Evolutionary conservation across 305 asterid species (phyloP), one percentile per base, ranked within the genome.

Genomic region (Solanum hybrid): DNA sequence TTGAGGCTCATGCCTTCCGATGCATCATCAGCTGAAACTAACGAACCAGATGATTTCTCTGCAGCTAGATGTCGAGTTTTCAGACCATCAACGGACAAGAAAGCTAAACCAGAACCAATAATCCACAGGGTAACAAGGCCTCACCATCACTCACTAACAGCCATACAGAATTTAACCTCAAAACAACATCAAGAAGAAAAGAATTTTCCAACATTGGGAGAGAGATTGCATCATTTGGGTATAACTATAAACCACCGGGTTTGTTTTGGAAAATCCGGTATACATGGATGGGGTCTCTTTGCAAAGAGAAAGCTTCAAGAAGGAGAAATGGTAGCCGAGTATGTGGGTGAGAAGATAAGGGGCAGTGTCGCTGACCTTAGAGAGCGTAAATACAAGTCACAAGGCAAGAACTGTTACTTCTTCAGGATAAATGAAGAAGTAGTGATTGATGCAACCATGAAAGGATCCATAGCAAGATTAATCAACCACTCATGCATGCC

Each of bases 221-320:
- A 87, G 46, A 72, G 89, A 71, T 37, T 87, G 34, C 38, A 73
- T 22, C 73, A 73, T 87, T 29, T 87, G 73, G 2, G 79, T 42
- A 87, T 7, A 38, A 87, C 89, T 0, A 87, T 73, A 71, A 87
- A 73, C 81, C 42, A 87, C 17, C 69, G 89, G 31, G 13, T 87
- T 51, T 87, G 85, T 20, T 73, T 87, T 14, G 89, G 89, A 3
- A 87, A 87, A 27, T 87, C 89, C 12, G 73, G 85, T 75, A 87
- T 87, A 72, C 89, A 87, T 32, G 89, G 84, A 76, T 72, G 84
- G 84, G 89, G 89, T 42, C 82, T 87, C n/a, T 87, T 87, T 37
- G 89, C 89, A 9, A 87, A 51, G 20, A 26, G 85, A 77, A 38
- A 71, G 40, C 14, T 87, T 51, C 85, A 51, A 77, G 73, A 87